Evolutionary conservation across 148 eudicot genomes (phyloP).

Genomic region (Linanthus parryae): DNA sequence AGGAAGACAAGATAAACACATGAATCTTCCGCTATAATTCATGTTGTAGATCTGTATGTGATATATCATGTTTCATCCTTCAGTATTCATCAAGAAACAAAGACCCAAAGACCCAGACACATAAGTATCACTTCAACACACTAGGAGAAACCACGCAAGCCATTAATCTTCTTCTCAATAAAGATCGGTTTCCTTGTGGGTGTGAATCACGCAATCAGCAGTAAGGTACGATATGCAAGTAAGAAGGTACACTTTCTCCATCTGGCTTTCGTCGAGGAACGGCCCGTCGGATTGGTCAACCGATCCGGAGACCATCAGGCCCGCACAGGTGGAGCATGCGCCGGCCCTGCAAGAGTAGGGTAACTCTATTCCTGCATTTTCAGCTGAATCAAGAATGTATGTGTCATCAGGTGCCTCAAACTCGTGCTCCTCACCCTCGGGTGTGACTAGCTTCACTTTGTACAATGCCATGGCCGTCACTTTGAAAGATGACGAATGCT

Average conservation of each 20-base stretch:
- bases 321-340: conserved; percentile 60
- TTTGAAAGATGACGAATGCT: conserved; percentile 22
- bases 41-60: too few species aligned
- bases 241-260: conserved; percentile 46
- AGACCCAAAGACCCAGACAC: too few species aligned
- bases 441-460: conserved; percentile 43
- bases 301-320: conserved; percentile 33
- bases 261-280: conserved; percentile 3
- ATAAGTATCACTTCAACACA: too few species aligned
- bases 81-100: too few species aligned
- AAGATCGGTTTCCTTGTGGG: conserved; percentile 73
- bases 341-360: conserved; percentile 54
- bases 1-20: too few species aligned
- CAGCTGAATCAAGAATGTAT: conserved; percentile 55
- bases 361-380: conserved; percentile 59
- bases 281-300: conserved; percentile 74
- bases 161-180: too few species aligned
- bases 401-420: conserved; percentile 46
- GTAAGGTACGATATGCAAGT: conserved; percentile 76
- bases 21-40: too few species aligned
- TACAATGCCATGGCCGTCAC: conserved; percentile 30
- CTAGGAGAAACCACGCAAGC: too few species aligned
- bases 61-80: too few species aligned
- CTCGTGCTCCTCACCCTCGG: conserved; percentile 38
- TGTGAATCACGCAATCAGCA: conserved; percentile 64